Evolutionary conservation across 2,329 filamentous ascomycete genomes (phyloP).

Genomic region (Cordyceps javanica): DNA sequence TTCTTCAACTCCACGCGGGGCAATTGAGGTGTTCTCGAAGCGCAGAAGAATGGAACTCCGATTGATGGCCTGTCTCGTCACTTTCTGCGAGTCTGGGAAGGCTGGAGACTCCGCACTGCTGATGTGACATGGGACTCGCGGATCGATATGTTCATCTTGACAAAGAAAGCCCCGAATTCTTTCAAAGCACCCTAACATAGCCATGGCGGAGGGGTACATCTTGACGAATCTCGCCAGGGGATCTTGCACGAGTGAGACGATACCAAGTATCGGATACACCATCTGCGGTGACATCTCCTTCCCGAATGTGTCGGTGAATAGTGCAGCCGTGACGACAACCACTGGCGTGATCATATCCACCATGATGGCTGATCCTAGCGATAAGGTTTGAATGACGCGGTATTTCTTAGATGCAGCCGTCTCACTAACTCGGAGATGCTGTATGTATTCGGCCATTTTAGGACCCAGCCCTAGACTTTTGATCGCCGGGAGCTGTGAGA

Average conservation of each 20-base stretch:
- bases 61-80: too few species aligned
- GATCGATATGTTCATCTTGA: not conserved
- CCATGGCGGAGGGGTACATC: not conserved
- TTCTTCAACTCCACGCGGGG: not conserved
- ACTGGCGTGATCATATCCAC: not conserved
- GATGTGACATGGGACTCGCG: not conserved
- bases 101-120: not conserved
- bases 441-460: not conserved
- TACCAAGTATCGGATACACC: not conserved
- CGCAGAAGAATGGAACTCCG: too few species aligned
- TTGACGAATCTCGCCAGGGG: not conserved
- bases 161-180: not conserved
- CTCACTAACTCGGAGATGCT: not conserved
- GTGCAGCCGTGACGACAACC: not conserved
- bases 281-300: not conserved
- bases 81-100: not conserved
- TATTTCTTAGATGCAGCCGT: not conserved
- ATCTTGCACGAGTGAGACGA: not conserved
- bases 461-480: not conserved
- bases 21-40: too few species aligned
- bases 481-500: not conserved
- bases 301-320: not conserved
- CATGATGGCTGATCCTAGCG: not conserved
- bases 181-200: conserved; percentile 1
- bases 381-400: not conserved